Percentiles rank a stretch among this genome's conserved stretches.
phyloP scores from a whole-genome alignment of 108 stramenopile genomes.

The Skeletonema costatum region DNA sequence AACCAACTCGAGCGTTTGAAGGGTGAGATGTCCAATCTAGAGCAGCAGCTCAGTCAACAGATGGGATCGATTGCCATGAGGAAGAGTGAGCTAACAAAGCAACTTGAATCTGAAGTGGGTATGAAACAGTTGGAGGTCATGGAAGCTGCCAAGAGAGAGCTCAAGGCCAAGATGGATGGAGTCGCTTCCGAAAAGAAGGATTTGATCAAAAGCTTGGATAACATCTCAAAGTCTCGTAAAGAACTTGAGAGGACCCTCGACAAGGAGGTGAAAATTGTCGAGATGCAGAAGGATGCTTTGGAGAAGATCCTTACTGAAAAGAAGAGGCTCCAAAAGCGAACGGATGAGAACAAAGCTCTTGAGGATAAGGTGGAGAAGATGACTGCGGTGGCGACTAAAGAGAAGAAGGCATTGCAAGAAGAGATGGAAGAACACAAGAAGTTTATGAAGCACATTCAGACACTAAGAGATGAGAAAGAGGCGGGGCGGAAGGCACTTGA shows the following conservation, averaged over 20 bases:
- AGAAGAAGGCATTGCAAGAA: constrained; percentile 34
- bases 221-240: constrained; percentile 22
- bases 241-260: constrained; percentile 29
- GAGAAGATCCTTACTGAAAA: constrained; percentile 29
- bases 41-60: constrained; percentile 24
- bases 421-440: constrained; percentile 35
- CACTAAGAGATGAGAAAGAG: constrained; percentile 19
- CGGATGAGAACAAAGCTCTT: constrained; percentile 39
- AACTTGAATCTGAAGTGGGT: background rate
- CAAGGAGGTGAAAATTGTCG: constrained; percentile 34
- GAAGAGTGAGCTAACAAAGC: constrained; percentile 7
- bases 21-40: constrained; percentile 25
- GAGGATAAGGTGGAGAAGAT: constrained; percentile 42
- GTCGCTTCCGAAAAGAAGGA: constrained; percentile 30
- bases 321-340: constrained; percentile 29
- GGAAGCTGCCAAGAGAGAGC: background rate
- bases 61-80: constrained; percentile 31
- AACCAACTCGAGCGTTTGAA: constrained; percentile 19
- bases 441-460: constrained; percentile 22
- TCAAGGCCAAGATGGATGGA: constrained; percentile 17
- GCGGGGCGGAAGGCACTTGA: constrained; percentile 20
- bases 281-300: constrained; percentile 26
- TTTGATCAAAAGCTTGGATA: constrained; percentile 24
- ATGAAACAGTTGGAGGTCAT: constrained; percentile 20
- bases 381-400: constrained; percentile 34